A percentile compares a stretch with the other conserved stretches of the same genome.
Evolutionary conservation across 352 stramenopile genomes (phyloP).

Genomic region (Phytophthora uliginosa): DNA sequence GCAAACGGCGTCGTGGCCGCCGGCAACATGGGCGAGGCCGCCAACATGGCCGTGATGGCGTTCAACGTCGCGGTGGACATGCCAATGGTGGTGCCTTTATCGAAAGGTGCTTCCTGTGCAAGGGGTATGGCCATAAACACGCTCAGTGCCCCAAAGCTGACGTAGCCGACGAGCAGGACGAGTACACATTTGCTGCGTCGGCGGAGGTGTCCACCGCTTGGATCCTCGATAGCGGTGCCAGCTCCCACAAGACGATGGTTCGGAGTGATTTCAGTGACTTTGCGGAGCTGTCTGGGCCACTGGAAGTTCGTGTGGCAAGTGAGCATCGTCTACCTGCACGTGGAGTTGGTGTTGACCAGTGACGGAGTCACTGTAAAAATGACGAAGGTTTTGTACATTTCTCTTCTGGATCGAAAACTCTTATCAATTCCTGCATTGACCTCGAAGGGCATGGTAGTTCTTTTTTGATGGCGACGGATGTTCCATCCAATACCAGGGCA

Average conservation of each 20-base stretch:
- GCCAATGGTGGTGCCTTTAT: neutral
- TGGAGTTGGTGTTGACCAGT: constrained; percentile 14
- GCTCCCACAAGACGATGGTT: constrained; percentile 30
- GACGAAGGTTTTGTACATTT: constrained; percentile 6
- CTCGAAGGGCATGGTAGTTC: constrained; percentile 5
- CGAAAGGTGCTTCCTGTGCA: constrained; percentile 18
- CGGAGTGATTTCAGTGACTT: constrained; percentile 16
- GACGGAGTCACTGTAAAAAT: constrained; percentile 20
- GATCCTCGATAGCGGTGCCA: constrained; percentile 35
- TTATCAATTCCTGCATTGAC: constrained; percentile 23
- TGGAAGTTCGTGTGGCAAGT: constrained; percentile 16
- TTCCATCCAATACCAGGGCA: constrained; percentile 7
- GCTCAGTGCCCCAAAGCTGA: constrained; percentile 3
- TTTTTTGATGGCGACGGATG: constrained; percentile 17
- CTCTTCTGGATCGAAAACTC: constrained; percentile 20
- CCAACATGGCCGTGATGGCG: neutral
- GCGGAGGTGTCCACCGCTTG: neutral
- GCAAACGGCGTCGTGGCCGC: neutral
- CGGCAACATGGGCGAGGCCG: neutral
- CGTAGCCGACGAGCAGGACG: neutral
- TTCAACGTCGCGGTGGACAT: neutral
- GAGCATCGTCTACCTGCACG: constrained; percentile 19
- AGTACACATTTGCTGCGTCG: constrained; percentile 8
- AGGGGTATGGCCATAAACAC: constrained; percentile 14
- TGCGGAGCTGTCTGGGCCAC: neutral